Conservation (phyloP, 2,329 filamentous ascomycete genomes). For the Scedosporium dehoogii region DNA sequence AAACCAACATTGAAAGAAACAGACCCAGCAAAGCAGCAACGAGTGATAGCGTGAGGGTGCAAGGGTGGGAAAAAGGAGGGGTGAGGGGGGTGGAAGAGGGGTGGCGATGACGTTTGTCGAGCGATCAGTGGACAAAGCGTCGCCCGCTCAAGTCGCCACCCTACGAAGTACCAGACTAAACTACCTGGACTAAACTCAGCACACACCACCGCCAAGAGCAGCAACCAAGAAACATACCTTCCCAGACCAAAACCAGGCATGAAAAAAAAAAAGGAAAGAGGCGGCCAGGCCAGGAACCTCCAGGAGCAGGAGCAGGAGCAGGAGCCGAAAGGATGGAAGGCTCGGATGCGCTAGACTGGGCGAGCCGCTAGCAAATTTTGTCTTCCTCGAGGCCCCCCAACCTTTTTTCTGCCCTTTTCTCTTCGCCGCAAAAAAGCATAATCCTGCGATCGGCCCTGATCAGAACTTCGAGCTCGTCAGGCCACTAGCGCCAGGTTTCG, state of each 20-base stretch:
- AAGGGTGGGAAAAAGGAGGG: not conserved
- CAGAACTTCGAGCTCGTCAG: not conserved
- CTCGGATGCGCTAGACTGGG: not conserved
- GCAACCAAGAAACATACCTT: not conserved
- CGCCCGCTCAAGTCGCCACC: not conserved
- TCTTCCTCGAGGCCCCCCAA: not conserved
- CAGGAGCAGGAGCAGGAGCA: not conserved
- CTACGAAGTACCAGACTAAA: not conserved
- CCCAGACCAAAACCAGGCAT: not conserved
- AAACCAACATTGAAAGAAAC: not conserved
- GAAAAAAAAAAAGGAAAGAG: not conserved
- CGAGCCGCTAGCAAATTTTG: not conserved
- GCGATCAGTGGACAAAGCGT: not conserved
- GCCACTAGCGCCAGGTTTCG: not conserved
- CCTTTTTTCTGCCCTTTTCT: not conserved
- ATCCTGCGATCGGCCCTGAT: not conserved
- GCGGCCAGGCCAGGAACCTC: slow-evolving; percentile 1
- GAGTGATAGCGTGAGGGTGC: not conserved
- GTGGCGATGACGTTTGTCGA: slow-evolving; percentile 6
- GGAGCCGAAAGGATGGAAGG: not conserved
- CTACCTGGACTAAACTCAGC: not conserved
- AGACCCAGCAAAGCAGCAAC: not conserved
- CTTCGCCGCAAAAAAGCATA: not conserved
- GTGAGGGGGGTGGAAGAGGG: not conserved
- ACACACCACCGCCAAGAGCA: not conserved